phyloP scores from a whole-genome alignment of 2,329 filamentous ascomycete species.

The Fusarium domesticum region DNA sequence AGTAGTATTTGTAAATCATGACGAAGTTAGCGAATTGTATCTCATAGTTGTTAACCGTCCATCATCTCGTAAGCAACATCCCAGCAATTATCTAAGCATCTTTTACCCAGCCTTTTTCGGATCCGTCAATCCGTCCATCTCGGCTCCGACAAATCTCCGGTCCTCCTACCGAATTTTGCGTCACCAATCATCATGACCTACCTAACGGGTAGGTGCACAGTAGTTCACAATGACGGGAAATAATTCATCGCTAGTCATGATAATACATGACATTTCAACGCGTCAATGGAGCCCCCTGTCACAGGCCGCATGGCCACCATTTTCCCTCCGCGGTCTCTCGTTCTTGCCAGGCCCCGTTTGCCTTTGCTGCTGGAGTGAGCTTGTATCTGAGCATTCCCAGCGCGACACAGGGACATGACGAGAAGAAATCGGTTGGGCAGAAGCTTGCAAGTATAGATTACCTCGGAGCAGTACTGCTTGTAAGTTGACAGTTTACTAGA shows the following conservation, averaged over 20 bases:
- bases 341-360: constrained; percentile 66
- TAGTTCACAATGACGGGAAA: no score
- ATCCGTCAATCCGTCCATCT: constrained; percentile 74
- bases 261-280: no score
- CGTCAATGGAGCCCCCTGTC: no score
- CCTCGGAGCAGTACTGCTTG: constrained; percentile 64
- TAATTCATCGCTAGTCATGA: constrained; percentile 61
- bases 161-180: constrained; percentile 77
- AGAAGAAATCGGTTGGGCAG: constrained; percentile 36
- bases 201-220: no score
- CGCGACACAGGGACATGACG: constrained; percentile 7
- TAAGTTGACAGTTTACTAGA: constrained; percentile 35
- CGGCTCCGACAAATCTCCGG: constrained; percentile 66
- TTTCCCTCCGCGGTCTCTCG: constrained; percentile 65
- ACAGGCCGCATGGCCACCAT: constrained; percentile 70
- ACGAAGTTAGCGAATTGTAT: no score
- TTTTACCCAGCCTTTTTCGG: no score
- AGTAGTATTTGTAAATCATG: no score
- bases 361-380: constrained; percentile 57
- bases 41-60: no score
- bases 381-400: constrained; percentile 65
- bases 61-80: no score
- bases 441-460: constrained; percentile 72
- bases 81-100: no score
- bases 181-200: constrained; percentile 65